Base-by-base conservation (phyloP, 306 rosid species). In the Castanea sativa region DNA sequence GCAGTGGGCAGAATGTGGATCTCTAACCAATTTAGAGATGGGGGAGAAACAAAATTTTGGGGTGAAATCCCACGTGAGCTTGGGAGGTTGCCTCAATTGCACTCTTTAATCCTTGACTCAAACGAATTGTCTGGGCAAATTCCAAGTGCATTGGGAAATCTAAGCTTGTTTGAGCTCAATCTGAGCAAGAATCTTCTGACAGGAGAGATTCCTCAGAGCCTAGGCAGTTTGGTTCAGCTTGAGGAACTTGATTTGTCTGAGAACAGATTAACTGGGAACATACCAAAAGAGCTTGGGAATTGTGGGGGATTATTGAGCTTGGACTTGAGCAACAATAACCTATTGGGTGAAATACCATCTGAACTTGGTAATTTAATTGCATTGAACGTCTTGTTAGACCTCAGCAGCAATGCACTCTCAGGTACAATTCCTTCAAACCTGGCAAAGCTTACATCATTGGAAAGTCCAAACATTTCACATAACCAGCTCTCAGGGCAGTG, bases 61-160 rank as follows among this genome's bases (percentile, higher is more conserved):
- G 94, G 97, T n/a, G 75, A 70, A 73, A 86, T 92, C 78, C 92
- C 94, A 69, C 7, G 84, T 10, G 88, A 77, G 82, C 53, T 90
- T 52, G 74, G 87, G 25, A 79, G 84, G 81, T 52, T 92, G 71
- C 83, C 20, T 13, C n/a, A 9, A 27, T 58, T 91, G 38, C 23
- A 32, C 11, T 0, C 13, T 75, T 79, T 92, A 12, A 76, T 75
- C 27, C 73, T 88, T 6, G 73, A 56, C 1, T 73, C 83, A 55
- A 89, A 91, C 51, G 51, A 83, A 5, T 59, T 92, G 67, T 73
- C 55, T 1, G 91, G 93, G 23, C 76, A 80, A 33, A 63, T 92
- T 64, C 91, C 94, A 16, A 56, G 23, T 41, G 91, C 59, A 83
- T 56, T 90, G 52, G 92, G 90, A 69, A 79, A 85, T 59, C 77